Evolutionary conservation across 306 rosid species (phyloP).

Genomic region (Quercus mongolica): DNA sequence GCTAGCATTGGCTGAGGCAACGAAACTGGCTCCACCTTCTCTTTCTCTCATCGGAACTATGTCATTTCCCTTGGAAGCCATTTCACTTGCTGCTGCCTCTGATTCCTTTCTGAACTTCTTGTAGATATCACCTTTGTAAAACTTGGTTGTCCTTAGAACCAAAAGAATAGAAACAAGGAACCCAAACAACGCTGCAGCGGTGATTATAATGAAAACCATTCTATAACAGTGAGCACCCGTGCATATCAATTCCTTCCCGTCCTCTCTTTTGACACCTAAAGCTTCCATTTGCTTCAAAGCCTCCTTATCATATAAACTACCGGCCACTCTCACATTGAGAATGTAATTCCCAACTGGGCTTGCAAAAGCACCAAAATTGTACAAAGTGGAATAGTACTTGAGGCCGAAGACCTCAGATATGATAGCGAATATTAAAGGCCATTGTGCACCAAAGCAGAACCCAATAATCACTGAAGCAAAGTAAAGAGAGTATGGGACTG

Average conservation of each 20-base stretch:
- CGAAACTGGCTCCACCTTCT: not conserved
- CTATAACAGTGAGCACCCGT: constrained; percentile 43
- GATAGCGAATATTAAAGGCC: constrained; percentile 66
- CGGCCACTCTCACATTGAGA: constrained; percentile 55
- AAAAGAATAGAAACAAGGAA: constrained; percentile 41
- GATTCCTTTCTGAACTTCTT: constrained; percentile 40
- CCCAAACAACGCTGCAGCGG: constrained; percentile 42
- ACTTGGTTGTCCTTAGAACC: constrained; percentile 54
- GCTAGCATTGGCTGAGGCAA: not conserved
- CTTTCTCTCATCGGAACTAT: not conserved
- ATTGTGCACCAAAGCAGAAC: constrained; percentile 62
- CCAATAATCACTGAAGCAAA: constrained; percentile 56
- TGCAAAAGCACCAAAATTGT: constrained; percentile 46
- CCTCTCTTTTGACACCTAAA: constrained; percentile 26
- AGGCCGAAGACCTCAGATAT: constrained; percentile 73
- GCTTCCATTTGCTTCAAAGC: constrained; percentile 48
- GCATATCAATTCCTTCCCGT: constrained; percentile 48
- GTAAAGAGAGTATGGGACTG: constrained; percentile 53
- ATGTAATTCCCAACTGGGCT: constrained; percentile 59
- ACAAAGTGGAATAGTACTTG: constrained; percentile 62
- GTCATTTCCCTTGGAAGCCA: not conserved
- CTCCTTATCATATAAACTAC: constrained; percentile 53
- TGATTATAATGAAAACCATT: constrained; percentile 51
- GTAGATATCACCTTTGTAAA: constrained; percentile 56
- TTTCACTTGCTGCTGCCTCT: constrained; percentile 20